phyloP scores from a whole-genome alignment of 495 filamentous ascomycete genomes.

The Tirmania nivea region DNA sequence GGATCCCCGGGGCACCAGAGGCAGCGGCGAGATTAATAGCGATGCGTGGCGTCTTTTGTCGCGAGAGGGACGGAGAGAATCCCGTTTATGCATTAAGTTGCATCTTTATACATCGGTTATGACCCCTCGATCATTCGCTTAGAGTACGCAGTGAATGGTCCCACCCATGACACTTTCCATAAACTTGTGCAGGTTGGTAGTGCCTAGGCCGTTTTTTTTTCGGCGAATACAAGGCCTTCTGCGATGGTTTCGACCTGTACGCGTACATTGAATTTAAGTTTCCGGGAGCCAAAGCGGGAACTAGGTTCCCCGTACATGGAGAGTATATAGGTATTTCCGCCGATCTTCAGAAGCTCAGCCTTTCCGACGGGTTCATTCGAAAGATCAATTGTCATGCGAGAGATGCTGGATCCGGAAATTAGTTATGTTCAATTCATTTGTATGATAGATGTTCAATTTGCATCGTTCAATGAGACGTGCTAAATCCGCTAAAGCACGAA shows the following conservation, averaged over 20 bases:
- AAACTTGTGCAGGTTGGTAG: no score
- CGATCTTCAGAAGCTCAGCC: constrained; percentile 48
- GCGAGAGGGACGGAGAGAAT: constrained; percentile 66
- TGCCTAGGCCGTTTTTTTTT: no score
- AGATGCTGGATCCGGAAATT: constrained; percentile 22
- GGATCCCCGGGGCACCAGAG: constrained; percentile 28
- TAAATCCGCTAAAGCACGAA: constrained; percentile 48
- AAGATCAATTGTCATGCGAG: constrained; percentile 48
- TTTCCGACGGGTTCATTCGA: constrained; percentile 35
- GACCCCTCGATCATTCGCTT: no score
- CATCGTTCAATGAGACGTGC: background rate
- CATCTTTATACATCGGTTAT: no score
- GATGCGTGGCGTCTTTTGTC: constrained; percentile 62
- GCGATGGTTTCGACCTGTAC: constrained; percentile 35
- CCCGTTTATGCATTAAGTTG: constrained; percentile 20
- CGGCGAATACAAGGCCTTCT: constrained; percentile 32
- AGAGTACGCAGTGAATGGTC: no score
- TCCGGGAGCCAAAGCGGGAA: background rate
- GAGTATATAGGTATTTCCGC: constrained; percentile 74
- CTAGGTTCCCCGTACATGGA: constrained; percentile 55
- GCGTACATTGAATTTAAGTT: background rate
- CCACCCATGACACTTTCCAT: no score
- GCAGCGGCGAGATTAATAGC: constrained; percentile 41
- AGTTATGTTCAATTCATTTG: background rate
- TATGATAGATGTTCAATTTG: no score